phyloP scores from a whole-genome alignment of 2,329 filamentous ascomycete species.

The Phoma herbarum region DNA sequence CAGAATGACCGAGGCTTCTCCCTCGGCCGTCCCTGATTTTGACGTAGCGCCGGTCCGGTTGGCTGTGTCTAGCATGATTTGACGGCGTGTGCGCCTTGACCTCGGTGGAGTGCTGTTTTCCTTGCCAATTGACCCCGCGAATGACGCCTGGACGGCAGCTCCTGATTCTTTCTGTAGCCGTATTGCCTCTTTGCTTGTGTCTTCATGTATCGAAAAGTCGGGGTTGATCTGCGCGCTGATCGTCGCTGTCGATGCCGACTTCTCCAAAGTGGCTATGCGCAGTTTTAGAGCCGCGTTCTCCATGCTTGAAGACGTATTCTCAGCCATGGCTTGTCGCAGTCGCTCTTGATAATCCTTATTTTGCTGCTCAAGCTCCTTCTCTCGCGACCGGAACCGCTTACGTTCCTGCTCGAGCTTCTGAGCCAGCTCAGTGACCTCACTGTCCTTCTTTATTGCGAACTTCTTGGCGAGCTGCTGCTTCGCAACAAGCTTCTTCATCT shows the following conservation, averaged over 20 bases:
- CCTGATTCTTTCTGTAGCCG: conserved; percentile 22
- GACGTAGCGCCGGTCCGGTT: conserved; percentile 22
- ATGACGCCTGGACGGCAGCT: conserved; percentile 24
- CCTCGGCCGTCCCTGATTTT: conserved; percentile 30
- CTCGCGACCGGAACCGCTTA: conserved; percentile 69
- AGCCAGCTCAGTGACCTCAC: conserved; percentile 71
- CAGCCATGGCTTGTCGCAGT: conserved; percentile 45
- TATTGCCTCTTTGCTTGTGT: conserved; percentile 34
- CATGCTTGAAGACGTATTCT: conserved; percentile 42
- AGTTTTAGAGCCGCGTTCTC: conserved; percentile 48
- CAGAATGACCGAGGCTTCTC: conserved; percentile 32
- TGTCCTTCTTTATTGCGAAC: conserved; percentile 80
- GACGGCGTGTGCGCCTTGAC: conserved; percentile 33
- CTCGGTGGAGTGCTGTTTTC: conserved; percentile 44
- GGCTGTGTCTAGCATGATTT: conserved; percentile 34
- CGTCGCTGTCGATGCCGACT: conserved; percentile 27
- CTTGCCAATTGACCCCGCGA: conserved; percentile 34
- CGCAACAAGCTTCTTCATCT: conserved; percentile 79
- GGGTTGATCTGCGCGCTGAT: conserved; percentile 27
- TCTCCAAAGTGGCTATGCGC: conserved; percentile 43
- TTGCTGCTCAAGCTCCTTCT: conserved; percentile 69
- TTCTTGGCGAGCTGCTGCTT: conserved; percentile 83
- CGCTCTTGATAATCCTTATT: conserved; percentile 58
- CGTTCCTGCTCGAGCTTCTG: conserved; percentile 74
- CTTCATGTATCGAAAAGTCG: conserved; percentile 46